Percentiles rank a stretch among this genome's conserved stretches.
These are phyloP conservation scores for Suillus variegatus DNA, from an alignment of 768 basidiomycete genomes.

Conservation along the genomic window DNA sequence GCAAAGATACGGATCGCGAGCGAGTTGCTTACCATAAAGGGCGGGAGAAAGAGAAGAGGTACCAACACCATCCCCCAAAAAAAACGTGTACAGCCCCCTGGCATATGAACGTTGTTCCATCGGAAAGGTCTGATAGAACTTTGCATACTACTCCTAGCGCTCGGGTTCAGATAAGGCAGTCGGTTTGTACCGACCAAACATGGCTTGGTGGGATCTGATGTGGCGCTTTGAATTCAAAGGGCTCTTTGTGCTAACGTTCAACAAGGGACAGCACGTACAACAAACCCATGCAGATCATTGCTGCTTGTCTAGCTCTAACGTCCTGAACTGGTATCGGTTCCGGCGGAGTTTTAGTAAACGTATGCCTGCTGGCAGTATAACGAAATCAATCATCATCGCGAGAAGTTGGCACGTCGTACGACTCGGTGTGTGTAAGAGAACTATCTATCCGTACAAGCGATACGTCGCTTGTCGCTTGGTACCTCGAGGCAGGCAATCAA, in stretches of 20 bases:
- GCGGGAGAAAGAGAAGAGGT: slow-evolving; percentile 15
- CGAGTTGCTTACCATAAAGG: slow-evolving; percentile 14
- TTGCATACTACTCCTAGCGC: background rate
- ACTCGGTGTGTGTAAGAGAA: background rate
- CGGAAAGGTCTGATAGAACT: slow-evolving; percentile 31
- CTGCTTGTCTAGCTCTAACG: slow-evolving; percentile 1
- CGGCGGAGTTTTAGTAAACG: slow-evolving; percentile 17
- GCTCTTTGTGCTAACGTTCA: background rate
- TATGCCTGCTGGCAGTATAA: background rate
- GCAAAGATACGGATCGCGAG: background rate
- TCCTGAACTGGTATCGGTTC: slow-evolving; percentile 15
- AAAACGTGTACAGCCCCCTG: slow-evolving; percentile 6
- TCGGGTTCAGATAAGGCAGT: slow-evolving; percentile 16
- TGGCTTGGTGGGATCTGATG: background rate
- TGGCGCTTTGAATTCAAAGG: slow-evolving; percentile 1
- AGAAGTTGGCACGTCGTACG: background rate
- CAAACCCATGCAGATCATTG: background rate
- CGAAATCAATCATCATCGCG: background rate
- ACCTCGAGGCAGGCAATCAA: background rate
- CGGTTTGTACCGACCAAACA: slow-evolving; percentile 24
- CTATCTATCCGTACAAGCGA: background rate
- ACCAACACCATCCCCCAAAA: background rate
- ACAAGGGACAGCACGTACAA: slow-evolving; percentile 11
- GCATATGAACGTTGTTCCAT: slow-evolving; percentile 21
- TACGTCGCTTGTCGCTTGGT: background rate